These are phyloP conservation scores for Calophaca sinica DNA, from an alignment of 306 rosid genomes.

Conservation along the genomic window DNA sequence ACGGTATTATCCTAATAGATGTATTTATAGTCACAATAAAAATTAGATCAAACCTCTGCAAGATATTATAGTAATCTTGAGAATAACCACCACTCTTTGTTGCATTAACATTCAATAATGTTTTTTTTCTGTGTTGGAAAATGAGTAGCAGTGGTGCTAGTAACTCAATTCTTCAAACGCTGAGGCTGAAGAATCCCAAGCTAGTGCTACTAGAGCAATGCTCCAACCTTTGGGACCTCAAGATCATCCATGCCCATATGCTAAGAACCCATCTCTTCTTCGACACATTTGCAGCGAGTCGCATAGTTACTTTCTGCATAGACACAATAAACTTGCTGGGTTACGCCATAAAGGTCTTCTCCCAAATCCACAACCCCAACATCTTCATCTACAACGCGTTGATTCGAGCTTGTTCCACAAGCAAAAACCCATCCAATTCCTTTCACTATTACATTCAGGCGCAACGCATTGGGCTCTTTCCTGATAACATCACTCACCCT, in stretches of 20 bases:
- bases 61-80: too few species aligned
- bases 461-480: conserved; percentile 48
- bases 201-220: conserved; percentile 51
- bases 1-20: too few species aligned
- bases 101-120: too few species aligned
- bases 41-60: too few species aligned
- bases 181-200: conserved; percentile 52
- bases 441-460: conserved; percentile 51
- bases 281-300: conserved; percentile 51
- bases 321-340: conserved; percentile 37
- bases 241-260: conserved; percentile 54
- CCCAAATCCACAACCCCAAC: conserved; percentile 55
- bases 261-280: conserved; percentile 52
- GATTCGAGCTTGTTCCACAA: conserved; percentile 48
- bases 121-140: not conserved
- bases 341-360: conserved; percentile 48
- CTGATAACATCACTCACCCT: conserved; percentile 55
- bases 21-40: too few species aligned
- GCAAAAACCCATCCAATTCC: conserved; percentile 43
- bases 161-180: conserved; percentile 40
- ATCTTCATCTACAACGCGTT: conserved; percentile 56
- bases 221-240: conserved; percentile 48
- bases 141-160: too few species aligned
- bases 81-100: too few species aligned
- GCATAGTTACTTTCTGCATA: conserved; percentile 50